A percentile compares a stretch with the other conserved stretches of the same genome.
Conservation (phyloP, 768 basidiomycete genomes). For the Tricholoma hemisulphureum region DNA sequence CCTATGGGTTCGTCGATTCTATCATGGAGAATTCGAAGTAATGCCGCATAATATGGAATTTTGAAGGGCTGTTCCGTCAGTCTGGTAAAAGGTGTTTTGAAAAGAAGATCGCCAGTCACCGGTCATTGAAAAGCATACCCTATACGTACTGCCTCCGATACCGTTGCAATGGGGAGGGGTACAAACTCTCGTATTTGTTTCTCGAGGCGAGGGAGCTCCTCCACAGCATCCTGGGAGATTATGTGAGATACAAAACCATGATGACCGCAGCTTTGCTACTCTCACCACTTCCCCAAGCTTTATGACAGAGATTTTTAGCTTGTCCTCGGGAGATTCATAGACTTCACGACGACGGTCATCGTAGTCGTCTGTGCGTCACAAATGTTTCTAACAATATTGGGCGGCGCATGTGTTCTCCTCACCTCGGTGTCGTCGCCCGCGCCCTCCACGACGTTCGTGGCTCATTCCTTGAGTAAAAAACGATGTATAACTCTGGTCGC, state of each 20-base stretch:
- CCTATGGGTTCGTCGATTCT: conserved; percentile 38
- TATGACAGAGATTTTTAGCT: conserved; percentile 62
- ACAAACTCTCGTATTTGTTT: conserved; percentile 60
- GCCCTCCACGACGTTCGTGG: conserved; percentile 55
- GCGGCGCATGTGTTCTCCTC: conserved; percentile 29
- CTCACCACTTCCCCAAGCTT: conserved; percentile 83
- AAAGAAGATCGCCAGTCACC: neutral
- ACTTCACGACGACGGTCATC: conserved; percentile 64
- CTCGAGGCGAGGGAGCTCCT: conserved; percentile 68
- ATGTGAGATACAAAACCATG: conserved; percentile 6
- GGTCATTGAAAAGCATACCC: conserved; percentile 43
- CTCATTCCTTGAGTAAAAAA: conserved; percentile 43
- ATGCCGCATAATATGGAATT: conserved; percentile 82
- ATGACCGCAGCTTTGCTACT: conserved; percentile 6
- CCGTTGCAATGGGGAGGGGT: conserved; percentile 55
- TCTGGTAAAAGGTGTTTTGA: conserved; percentile 33
- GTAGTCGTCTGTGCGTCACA: conserved; percentile 55
- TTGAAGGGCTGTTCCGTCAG: conserved; percentile 94
- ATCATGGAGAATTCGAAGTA: conserved; percentile 69
- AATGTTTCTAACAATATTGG: conserved; percentile 18
- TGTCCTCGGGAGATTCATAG: conserved; percentile 72
- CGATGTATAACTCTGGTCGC: conserved; percentile 18
- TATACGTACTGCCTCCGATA: conserved; percentile 75
- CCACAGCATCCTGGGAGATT: conserved; percentile 55
- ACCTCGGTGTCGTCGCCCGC: conserved; percentile 55